Base-by-base conservation (phyloP, 2,329 filamentous ascomycete genomes). In the Trichophyton schoenleinii region DNA sequence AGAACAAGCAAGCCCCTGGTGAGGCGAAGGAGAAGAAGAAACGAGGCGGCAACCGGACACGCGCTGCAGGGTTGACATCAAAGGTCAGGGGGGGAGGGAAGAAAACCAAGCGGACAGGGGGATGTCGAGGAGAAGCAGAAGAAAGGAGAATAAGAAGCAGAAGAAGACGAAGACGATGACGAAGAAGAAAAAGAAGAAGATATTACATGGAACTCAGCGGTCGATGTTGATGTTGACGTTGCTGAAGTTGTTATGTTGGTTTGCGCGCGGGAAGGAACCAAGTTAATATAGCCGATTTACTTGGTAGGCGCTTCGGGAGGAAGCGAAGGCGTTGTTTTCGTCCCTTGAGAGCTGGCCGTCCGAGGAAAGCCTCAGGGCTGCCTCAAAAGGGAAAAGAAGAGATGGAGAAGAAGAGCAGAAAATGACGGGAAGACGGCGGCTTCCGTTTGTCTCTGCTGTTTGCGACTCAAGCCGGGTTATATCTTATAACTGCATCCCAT, bases 191-290 rank as follows among this genome's bases (percentile, higher is more conserved):
- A 53, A 36, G 28, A n/a, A 36, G 31, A 55, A 36, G 28, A 49
- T 7, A 28, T 36, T 55, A 55, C 49, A 55, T 55, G 28, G 49
- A 44, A 18, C 5, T n/a, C 13, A 44, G n/a, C 3, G 15, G 25
- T 28, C 11, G 13, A 55, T 34, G 7, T 7, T n/a, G 49, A 13
- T 38, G 15, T 44, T 18, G n/a, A 44, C 3, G 38, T 42, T 44
- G 15, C 5, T 34, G 15, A 18, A 9, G 49, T 36, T 36, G 49
- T 34, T 55, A 28, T 55, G n/a, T 53, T 53, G 25, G 22, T 53
- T 36, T 36, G 49, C 28, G 49, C 49, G 49, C 28, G 49, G 49
- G 49, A 55, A 55, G 49, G 49, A 55, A 34, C 49, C 49, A 55
- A 55, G 49, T 55, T 34, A 55, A 55, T 55, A 55, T 55, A 55